phyloP scores from a whole-genome alignment of 2,329 filamentous ascomycete genomes.

The Alternaria sp. region DNA sequence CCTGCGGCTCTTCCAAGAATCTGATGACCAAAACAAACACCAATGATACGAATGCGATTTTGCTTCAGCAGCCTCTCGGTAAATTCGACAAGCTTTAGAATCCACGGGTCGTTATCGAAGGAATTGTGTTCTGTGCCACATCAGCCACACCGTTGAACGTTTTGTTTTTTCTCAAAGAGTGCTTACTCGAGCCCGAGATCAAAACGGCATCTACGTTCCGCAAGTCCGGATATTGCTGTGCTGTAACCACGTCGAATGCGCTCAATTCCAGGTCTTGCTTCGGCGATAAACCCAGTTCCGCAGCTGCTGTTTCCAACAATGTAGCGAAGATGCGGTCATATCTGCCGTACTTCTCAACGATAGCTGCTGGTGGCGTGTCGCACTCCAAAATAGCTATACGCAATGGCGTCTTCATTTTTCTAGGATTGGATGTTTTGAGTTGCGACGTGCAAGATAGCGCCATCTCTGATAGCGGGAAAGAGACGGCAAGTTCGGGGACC shows the following conservation, averaged over 20 bases:
- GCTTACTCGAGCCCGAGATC: constrained; percentile 73
- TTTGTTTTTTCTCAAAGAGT: neutral
- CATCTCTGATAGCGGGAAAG: constrained; percentile 13
- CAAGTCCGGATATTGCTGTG: constrained; percentile 74
- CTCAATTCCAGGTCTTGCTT: constrained; percentile 64
- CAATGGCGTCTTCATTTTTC: constrained; percentile 57
- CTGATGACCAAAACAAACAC: constrained; percentile 88
- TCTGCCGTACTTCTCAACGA: constrained; percentile 70
- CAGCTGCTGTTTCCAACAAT: constrained; percentile 62
- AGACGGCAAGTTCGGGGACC: constrained; percentile 27
- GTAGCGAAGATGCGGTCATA: constrained; percentile 72
- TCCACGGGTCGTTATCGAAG: constrained; percentile 79
- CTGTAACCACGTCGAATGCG: constrained; percentile 74
- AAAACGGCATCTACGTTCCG: constrained; percentile 82
- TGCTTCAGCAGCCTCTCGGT: constrained; percentile 67
- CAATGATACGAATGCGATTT: constrained; percentile 73
- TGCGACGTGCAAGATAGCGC: neutral
- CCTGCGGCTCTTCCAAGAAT: constrained; percentile 79
- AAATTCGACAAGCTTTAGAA: constrained; percentile 75
- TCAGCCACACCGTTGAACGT: constrained; percentile 20
- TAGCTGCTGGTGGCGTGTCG: constrained; percentile 75
- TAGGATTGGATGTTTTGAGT: neutral
- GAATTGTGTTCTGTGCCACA: constrained; percentile 68
- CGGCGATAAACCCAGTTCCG: constrained; percentile 54
- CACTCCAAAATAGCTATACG: constrained; percentile 89